Base-by-base conservation (phyloP, 768 basidiomycete genomes). In the Trametes cinnabarina region DNA sequence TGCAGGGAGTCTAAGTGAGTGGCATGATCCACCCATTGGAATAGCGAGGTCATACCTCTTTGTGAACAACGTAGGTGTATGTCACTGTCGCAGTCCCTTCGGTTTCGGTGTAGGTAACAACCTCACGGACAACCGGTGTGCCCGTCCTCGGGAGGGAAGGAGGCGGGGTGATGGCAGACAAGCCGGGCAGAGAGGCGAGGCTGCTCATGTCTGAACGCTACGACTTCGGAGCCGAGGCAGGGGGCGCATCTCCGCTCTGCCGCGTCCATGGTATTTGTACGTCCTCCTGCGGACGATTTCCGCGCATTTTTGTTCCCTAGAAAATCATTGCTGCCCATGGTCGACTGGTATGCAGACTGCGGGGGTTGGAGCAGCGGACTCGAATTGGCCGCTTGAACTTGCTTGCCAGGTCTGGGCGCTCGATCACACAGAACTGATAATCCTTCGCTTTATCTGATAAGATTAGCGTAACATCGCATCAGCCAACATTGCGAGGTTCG, bases 381-480 rank as follows among this genome's bases (percentile, higher is more conserved):
- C 15, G 22, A 42, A 35, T 47, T 44, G 53, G 37, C 44, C 52
- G 52, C 52, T 30, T 46, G 32, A 54, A 54, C 52, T 34, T n/a
- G 44, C 7, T 12, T n/a, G 22, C 32, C 17, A 17, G 30, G 30
- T 7, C 30, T n/a, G 19, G 34, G 52, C 43, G 43, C 53, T 47
- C 25, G 53, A 55, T 55, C 53, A 44, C 41, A 32, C 32, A 47
- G 44, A 43, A 6, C 30, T 7, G 30, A 32, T 32, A 47, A n/a
- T 43, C 53, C 19, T 22, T 47, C 53, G 53, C 19, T 47, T 55
- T 55, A 55, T 55, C 53, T 26, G 53, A 55, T 55, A 55, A 55
- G 53, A 55, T 55, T 43, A 55, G n/a, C n/a, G 20, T 34, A 17
- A 32, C 7, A 10, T 20, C 47, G 15, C 44, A 47, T 47, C 53